Evolutionary conservation across 805 yeast species (phyloP), one percentile per base, ranked within the genome.

Genomic region (Wickerhamomyces mucosus): DNA sequence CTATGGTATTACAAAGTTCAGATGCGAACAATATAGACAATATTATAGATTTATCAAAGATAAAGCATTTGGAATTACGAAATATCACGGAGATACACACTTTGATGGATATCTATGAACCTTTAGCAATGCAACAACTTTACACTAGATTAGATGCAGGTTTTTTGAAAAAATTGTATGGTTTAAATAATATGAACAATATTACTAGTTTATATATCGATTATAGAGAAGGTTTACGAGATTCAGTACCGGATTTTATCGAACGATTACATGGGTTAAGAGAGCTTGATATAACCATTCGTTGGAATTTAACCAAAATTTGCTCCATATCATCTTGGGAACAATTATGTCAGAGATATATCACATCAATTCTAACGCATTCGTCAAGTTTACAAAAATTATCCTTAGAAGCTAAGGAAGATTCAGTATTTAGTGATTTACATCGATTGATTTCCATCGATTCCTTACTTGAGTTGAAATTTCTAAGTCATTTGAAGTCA

Each of bases 331-430:
- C 34, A 14, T 38, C 47, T 21, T 49, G 50, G 51, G 36, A 41
- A 20, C 36, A 38, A 11, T 36, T 48, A 15, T 45, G 51, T 15
- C 29, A 36, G 10, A 22, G 31, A 3, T 50, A 43, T 32, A 28
- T 39, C 20, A 28, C 17, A 3, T 36, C 53, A 5, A 46, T 50
- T 18, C 26, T 44, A 19, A 28, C 23, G 21, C 50, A 46, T 24
- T 36, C 36, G 4, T 6, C 7, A 1, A 43, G 53, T 1, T 40
- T 67, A 22, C 38, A 32, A 13, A 57, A 55, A 26, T 50, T 67
- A 2, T 57, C 69, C 2, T 26, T 69, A 15, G 69, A 64, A 32
- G 48, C 67, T 5, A 54, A 56, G 33, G 58, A 56, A 21, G 72
- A 65, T 30, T 50, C 54, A 8, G 43, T 46, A 3, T 55, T 53